Percentiles rank a stretch among this genome's conserved stretches.
Evolutionary conservation across 2,329 filamentous ascomycete species (phyloP).

Genomic region (Pseudopithomyces maydicus): DNA sequence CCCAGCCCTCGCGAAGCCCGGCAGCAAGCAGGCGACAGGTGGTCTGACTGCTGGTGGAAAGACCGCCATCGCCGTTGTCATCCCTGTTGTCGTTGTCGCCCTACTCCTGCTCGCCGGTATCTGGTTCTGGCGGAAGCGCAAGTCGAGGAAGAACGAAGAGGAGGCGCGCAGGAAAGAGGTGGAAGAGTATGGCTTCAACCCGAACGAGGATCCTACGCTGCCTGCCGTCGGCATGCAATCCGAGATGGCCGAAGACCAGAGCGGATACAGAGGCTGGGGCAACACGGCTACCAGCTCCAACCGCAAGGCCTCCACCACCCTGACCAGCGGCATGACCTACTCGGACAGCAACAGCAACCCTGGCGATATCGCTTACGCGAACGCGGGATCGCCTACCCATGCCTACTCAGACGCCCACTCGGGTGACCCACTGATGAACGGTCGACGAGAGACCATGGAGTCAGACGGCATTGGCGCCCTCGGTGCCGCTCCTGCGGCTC

Average conservation of each 20-base stretch:
- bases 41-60: constrained; percentile 68
- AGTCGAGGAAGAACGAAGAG: constrained; percentile 81
- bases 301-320: constrained; percentile 85
- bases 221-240: constrained; percentile 62
- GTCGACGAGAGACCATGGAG: constrained; percentile 60
- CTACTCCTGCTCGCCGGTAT: constrained; percentile 76
- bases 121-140: constrained; percentile 87
- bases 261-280: constrained; percentile 95
- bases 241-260: constrained; percentile 75
- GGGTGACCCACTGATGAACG: constrained; percentile 66
- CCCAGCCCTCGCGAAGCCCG: constrained; percentile 16
- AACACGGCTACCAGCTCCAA: constrained; percentile 71
- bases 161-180: constrained; percentile 94
- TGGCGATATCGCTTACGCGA: constrained; percentile 57
- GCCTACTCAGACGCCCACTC: constrained; percentile 71
- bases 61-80: constrained; percentile 91
- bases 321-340: constrained; percentile 75
- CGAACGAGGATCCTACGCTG: constrained; percentile 90
- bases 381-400: constrained; percentile 66
- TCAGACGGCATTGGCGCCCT: constrained; percentile 84
- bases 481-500: constrained; percentile 68
- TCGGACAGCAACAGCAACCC: constrained; percentile 71
- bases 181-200: constrained; percentile 96
- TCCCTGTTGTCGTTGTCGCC: constrained; percentile 88
- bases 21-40: constrained; percentile 21